Evolutionary conservation across 108 stramenopile genomes (phyloP), one percentile per base, ranked within the genome.

Genomic region (Nitzschia palea): DNA sequence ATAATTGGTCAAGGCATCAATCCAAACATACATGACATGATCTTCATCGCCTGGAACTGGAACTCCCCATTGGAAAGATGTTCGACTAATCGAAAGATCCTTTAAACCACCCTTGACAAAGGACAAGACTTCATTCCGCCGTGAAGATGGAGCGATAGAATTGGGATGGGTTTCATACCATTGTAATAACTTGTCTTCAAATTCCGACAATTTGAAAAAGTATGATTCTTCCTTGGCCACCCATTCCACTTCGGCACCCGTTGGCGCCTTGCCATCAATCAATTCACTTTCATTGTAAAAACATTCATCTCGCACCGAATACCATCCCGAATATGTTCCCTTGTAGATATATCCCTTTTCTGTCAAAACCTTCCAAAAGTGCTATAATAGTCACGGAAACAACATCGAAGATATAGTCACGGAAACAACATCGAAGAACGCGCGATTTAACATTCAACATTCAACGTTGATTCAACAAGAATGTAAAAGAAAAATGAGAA

Each of bases 11-110:
- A 98, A 67, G 2, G 98, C 98, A 77, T 99, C 98, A 25, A 99
- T 89, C 98, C 98, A 99, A 22, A 98, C 97, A 71, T 98, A 99
- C 91, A 99, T 93, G 69, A 98, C 86, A 68, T 99, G 98, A 1
- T 78, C 78, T 20, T 81, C 81, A 51, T 99, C 97, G 14, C 66
- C 83, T 18, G 97, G 97, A 5, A 98, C 97, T 3, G 89, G 85
- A 35, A 98, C 80, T 12, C 97, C 98, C 98, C 98, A 98, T 67
- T 76, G 77, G 70, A 95, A 97, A 6, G 93, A 86, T 30, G 97
- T 96, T 52, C 93, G 70, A 62, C 88, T 90, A 29, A 99, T 80
- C 61, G 89, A 91, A 67, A 99, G 79, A 80, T 99, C 97, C 32
- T 72, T 80, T 28, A 98, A 68, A 10, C 95, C 96, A 4, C 84